Evolutionary conservation across 2,329 filamentous ascomycete species (phyloP).

Genomic region (Calonectria hawksworthii): DNA sequence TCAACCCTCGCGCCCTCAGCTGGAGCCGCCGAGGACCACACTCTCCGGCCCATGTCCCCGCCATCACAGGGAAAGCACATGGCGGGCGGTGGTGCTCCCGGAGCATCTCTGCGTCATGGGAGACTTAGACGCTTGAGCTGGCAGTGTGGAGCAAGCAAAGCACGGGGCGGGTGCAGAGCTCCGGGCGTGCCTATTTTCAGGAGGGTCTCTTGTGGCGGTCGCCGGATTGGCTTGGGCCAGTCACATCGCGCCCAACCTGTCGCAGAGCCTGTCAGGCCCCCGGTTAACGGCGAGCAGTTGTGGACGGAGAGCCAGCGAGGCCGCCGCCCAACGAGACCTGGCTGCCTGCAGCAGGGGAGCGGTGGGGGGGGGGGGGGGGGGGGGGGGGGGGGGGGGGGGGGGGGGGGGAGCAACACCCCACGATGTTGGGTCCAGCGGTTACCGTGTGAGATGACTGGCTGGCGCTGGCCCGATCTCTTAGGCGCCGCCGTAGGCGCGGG

Average conservation of each 20-base stretch:
- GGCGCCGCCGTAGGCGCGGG: conserved; percentile 30
- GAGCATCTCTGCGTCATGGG: conserved; percentile 11
- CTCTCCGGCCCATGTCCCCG: not conserved
- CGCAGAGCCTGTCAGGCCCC: not conserved
- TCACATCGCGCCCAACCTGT: not conserved
- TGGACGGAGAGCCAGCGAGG: not conserved
- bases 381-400: too few relatives aligned
- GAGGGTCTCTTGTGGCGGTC: not conserved
- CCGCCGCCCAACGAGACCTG: conserved; percentile 2
- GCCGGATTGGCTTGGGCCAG: conserved; percentile 2
- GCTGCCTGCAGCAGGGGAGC: conserved; percentile 5
- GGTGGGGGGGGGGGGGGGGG: not conserved
- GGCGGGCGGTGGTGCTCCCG: conserved; percentile 1
- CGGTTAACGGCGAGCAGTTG: not conserved
- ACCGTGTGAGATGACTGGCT: conserved; percentile 43
- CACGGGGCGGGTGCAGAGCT: not conserved
- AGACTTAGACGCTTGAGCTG: conserved; percentile 5
- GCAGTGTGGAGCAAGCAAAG: not conserved
- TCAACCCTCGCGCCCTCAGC: conserved; percentile 4
- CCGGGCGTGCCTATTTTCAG: conserved; percentile 10
- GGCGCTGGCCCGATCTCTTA: conserved; percentile 27
- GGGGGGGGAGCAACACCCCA: conserved; percentile 16
- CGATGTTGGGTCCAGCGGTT: conserved; percentile 42
- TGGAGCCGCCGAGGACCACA: conserved; percentile 19
- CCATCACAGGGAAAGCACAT: not conserved